Percentiles rank a stretch among this genome's conserved stretches.
These are phyloP conservation scores for Chaetomidium leptoderma DNA, from an alignment of 495 filamentous ascomycete species.

Conservation along the genomic window DNA sequence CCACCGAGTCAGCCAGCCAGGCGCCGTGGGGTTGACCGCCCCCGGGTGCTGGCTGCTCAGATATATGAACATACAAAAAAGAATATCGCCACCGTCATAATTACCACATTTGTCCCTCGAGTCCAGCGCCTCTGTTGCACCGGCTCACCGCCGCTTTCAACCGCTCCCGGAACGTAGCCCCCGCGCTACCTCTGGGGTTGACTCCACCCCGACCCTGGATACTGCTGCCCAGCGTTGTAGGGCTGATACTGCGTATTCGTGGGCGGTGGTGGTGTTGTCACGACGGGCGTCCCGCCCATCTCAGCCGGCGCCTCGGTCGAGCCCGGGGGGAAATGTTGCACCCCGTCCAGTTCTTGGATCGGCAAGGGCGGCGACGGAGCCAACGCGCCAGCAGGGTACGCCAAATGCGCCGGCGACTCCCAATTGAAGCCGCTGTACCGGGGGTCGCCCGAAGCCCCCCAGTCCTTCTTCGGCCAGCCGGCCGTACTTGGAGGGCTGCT, in stretches of 20 bases:
- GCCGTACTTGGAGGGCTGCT: slow-evolving; percentile 12
- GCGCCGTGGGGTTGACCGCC: slow-evolving; percentile 2
- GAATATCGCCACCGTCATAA: slow-evolving; percentile 2
- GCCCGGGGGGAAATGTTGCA: not conserved
- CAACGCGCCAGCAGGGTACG: not conserved
- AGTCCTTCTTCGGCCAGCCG: slow-evolving; percentile 19
- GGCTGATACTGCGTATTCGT: not conserved
- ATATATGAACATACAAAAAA: not conserved
- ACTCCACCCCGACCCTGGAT: not conserved
- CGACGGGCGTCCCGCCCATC: slow-evolving; percentile 10
- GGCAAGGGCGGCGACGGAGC: slow-evolving; percentile 4
- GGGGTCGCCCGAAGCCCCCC: slow-evolving; percentile 15
- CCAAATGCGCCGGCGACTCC: slow-evolving; percentile 32
- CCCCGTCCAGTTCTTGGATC: slow-evolving; percentile 7
- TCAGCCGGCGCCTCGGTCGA: slow-evolving; percentile 11
- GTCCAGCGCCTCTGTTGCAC: not conserved
- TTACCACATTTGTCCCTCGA: not conserved
- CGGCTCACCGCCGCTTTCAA: not conserved
- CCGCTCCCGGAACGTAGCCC: not conserved
- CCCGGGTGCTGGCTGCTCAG: not conserved
- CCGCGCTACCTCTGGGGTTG: not conserved
- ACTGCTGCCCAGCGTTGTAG: slow-evolving; percentile 1
- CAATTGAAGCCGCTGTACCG: slow-evolving; percentile 29
- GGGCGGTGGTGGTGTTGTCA: not conserved
- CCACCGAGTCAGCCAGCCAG: not conserved